These are phyloP conservation scores for Tremella yokohamensis DNA, from an alignment of 768 basidiomycete species.

Conservation along the genomic window DNA sequence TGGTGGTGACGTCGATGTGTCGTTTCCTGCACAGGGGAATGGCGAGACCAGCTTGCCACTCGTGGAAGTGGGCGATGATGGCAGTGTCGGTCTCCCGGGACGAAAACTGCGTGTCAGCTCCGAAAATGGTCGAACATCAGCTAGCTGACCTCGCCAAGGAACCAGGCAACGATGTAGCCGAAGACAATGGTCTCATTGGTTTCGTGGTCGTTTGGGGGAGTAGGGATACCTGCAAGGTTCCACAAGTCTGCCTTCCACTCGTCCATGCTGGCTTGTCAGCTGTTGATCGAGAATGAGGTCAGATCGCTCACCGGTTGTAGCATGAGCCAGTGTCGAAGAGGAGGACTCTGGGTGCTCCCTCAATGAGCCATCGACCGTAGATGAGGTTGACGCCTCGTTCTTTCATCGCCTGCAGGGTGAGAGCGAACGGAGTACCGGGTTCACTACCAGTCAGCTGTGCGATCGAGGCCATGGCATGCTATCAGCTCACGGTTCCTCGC, in stretches of 20 bases:
- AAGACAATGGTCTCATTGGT: slow-evolving; percentile 98
- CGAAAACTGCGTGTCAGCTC: slow-evolving; percentile 25
- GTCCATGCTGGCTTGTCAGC: slow-evolving; percentile 58
- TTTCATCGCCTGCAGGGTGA: slow-evolving; percentile 75
- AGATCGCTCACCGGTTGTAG: slow-evolving; percentile 59
- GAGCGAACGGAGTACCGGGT: slow-evolving; percentile 62
- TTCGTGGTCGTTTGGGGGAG: slow-evolving; percentile 92
- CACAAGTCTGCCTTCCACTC: slow-evolving; percentile 99
- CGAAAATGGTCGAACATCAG: neutral
- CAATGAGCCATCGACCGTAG: slow-evolving; percentile 97
- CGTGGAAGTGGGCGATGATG: slow-evolving; percentile 96
- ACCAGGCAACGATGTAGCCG: slow-evolving; percentile 98
- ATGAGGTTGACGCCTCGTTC: slow-evolving; percentile 86
- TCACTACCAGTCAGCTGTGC: slow-evolving; percentile 54
- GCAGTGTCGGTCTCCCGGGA: slow-evolving; percentile 73
- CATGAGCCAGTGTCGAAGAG: slow-evolving; percentile 91
- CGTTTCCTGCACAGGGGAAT: slow-evolving; percentile 87
- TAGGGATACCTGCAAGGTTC: slow-evolving; percentile 96
- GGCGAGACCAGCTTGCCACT: slow-evolving; percentile 97
- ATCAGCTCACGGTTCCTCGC: slow-evolving; percentile 66
- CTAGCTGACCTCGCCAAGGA: slow-evolving; percentile 83
- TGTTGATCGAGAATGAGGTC: neutral
- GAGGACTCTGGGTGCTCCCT: slow-evolving; percentile 89
- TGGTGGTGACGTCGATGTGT: slow-evolving; percentile 95
- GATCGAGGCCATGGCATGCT: neutral